Base-by-base conservation (phyloP, 1,139 yeast genomes). In the Pichia sp. region DNA sequence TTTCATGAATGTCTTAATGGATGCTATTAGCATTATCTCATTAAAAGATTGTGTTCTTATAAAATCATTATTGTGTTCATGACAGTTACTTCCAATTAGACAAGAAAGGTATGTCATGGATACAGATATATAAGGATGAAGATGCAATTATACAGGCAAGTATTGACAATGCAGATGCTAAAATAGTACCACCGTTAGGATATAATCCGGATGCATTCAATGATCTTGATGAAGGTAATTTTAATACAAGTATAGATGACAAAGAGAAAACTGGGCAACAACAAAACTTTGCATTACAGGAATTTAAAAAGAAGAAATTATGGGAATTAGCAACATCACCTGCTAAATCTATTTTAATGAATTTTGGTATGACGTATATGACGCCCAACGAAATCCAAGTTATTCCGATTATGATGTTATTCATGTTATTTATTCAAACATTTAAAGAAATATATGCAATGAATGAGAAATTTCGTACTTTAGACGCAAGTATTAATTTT, bases 241-340 rank as follows among this genome's bases (percentile, higher is more conserved):
- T n/a, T n/a, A n/a, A n/a, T n/a, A n/a, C n/a, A n/a, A n/a, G n/a
- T n/a, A n/a, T n/a, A n/a, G n/a, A n/a, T n/a, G n/a, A n/a, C n/a
- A n/a, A n/a, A n/a, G n/a, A n/a, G n/a, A n/a, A n/a, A n/a, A n/a
- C n/a, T n/a, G n/a, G n/a, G n/a, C n/a, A n/a, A n/a, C n/a, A n/a
- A n/a, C n/a, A n/a, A n/a, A n/a, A n/a, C n/a, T n/a, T n/a, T n/a
- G n/a, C n/a, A n/a, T n/a, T n/a, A n/a, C n/a, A n/a, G 5, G 39
- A 67, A 64, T 26, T 62, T 78, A 46, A 79, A 74, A 56, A 62
- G 68, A 27, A 77, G 74, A 59, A 86, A 82, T 92, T 95, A 0
- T 87, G 97, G 96, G 95, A 87, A 50, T 61, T 85, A 30, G 96
- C 97, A 2, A 65, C 76, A 20, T 80, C 80, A 1, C 97, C 97